Evolutionary conservation across 192 early-diverging fungal genomes (phyloP).

Genomic region (Linnemannia hyalina): DNA sequence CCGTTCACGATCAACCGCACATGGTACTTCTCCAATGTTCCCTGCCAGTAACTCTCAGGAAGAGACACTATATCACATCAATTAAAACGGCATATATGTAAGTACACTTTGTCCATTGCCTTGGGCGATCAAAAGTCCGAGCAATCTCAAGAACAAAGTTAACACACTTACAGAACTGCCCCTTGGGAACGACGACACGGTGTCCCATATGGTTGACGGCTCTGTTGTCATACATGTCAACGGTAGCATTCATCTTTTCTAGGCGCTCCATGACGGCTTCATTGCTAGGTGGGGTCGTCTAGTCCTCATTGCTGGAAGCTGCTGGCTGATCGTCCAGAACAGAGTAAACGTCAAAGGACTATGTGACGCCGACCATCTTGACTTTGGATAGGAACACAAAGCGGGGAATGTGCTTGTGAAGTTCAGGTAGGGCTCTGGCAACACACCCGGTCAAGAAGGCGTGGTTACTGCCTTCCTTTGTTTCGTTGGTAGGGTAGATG

Average conservation of each 20-base stretch:
- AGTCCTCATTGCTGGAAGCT: constrained; percentile 24
- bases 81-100: not conserved
- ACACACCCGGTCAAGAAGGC: constrained; percentile 84
- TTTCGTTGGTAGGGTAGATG: constrained; percentile 80
- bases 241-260: constrained; percentile 28
- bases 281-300: not conserved
- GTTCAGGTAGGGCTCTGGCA: constrained; percentile 58
- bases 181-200: constrained; percentile 41
- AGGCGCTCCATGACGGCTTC: constrained; percentile 37
- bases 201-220: constrained; percentile 37
- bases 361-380: constrained; percentile 73
- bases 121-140: not conserved
- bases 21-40: constrained; percentile 72
- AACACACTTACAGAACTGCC: constrained; percentile 33
- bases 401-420: constrained; percentile 78
- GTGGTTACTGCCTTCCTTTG: constrained; percentile 72
- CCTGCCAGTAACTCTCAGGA: constrained; percentile 66
- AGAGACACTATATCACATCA: constrained; percentile 50
- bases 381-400: constrained; percentile 87
- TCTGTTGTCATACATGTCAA: constrained; percentile 31
- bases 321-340: constrained; percentile 75
- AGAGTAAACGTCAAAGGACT: constrained; percentile 75
- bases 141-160: not conserved
- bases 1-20: constrained; percentile 87
- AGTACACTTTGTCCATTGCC: not conserved